Conservation (phyloP, 2,329 filamentous ascomycete species). For the Diaporthe citriasiana region DNA sequence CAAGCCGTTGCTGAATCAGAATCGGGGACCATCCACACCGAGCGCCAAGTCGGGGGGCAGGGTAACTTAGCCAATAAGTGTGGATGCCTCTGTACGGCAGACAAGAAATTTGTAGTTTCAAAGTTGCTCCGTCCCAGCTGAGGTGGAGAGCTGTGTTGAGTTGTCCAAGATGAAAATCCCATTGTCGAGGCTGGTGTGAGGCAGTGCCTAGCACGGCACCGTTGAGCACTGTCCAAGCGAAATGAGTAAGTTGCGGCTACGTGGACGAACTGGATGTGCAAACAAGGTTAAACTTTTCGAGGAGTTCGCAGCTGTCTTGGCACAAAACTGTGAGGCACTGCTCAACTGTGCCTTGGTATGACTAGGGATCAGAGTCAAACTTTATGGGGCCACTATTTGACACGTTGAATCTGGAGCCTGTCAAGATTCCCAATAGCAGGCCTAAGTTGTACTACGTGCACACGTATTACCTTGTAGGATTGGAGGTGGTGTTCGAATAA, state of each 20-base stretch:
- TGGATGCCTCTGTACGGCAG: constrained; percentile 9
- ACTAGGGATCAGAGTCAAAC: constrained; percentile 9
- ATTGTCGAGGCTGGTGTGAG: background rate
- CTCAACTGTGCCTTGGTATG: background rate
- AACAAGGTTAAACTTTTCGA: background rate
- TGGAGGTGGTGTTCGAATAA: background rate
- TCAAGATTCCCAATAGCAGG: background rate
- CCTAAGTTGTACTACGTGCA: background rate
- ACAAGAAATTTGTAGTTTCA: constrained; percentile 24
- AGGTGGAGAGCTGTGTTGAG: constrained; percentile 11
- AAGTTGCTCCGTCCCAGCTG: constrained; percentile 22
- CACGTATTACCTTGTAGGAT: background rate
- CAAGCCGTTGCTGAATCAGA: constrained; percentile 22
- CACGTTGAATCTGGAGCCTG: background rate
- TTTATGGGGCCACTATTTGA: background rate
- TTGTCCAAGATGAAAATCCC: background rate
- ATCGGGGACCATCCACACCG: constrained; percentile 1
- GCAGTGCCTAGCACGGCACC: constrained; percentile 12
- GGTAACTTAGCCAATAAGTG: background rate
- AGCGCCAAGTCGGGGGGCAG: constrained; percentile 15
- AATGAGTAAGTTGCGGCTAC: background rate
- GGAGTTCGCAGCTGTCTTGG: constrained; percentile 9
- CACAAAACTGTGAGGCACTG: background rate
- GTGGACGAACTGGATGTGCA: background rate
- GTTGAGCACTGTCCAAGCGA: constrained; percentile 18